Percentiles rank a stretch among this genome's conserved stretches.
Evolutionary conservation across 768 basidiomycete species (phyloP).

Genomic region (Terana coerulea): DNA sequence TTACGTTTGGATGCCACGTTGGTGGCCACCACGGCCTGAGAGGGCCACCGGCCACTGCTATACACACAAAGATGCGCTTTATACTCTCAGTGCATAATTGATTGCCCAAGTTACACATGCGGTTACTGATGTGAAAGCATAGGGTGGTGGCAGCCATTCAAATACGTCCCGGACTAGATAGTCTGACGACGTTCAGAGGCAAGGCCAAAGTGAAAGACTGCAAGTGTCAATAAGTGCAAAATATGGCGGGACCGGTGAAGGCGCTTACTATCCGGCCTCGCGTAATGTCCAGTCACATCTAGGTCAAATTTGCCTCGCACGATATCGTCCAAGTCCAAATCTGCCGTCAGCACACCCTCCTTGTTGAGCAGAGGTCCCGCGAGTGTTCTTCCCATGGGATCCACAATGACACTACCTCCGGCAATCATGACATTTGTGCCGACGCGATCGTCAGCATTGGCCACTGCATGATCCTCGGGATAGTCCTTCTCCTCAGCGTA

Average conservation of each 20-base stretch:
- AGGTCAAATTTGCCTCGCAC: conserved; percentile 58
- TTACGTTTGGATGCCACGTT: too few relatives aligned
- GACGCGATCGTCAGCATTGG: conserved; percentile 31
- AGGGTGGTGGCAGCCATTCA: too few relatives aligned
- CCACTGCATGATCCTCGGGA: conserved; percentile 43
- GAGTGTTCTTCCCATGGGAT: conserved; percentile 52
- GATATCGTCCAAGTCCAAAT: conserved; percentile 56
- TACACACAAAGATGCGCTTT: too few relatives aligned
- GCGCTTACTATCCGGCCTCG: conserved; percentile 49
- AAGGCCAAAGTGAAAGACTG: conserved; percentile 17
- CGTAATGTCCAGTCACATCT: conserved; percentile 60
- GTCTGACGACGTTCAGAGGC: too few relatives aligned
- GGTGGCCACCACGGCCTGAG: too few relatives aligned
- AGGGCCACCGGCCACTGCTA: too few relatives aligned
- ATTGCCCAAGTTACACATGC: too few relatives aligned
- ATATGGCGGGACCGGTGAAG: not conserved
- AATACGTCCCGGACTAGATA: too few relatives aligned
- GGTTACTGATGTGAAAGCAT: too few relatives aligned
- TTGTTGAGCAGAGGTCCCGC: conserved; percentile 52
- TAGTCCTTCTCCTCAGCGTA: conserved; percentile 53
- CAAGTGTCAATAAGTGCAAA: not conserved
- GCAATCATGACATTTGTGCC: conserved; percentile 54
- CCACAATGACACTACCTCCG: conserved; percentile 59
- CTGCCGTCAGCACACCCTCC: conserved; percentile 53
- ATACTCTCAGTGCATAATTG: too few relatives aligned